Conservation (phyloP, 164 flowering plant genomes). For the Vitis labrusca region DNA sequence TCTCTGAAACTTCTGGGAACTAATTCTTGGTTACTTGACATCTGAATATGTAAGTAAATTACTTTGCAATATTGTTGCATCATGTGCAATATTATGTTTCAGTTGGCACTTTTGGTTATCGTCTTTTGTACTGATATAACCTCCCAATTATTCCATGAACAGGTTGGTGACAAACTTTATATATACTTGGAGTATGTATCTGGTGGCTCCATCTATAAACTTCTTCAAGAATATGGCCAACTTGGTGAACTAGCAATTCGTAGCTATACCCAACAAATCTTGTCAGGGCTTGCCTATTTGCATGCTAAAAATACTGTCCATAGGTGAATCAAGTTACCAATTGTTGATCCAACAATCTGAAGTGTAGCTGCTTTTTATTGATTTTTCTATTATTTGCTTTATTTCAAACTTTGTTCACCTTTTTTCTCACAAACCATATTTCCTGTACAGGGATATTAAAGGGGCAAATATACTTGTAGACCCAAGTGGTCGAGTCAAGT, state of each 20-base stretch:
- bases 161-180: constrained; percentile 85
- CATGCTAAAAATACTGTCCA: constrained; percentile 83
- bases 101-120: neutral
- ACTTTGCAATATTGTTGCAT: neutral
- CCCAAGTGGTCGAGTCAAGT: constrained; percentile 85
- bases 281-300: constrained; percentile 83
- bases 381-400: neutral
- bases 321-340: constrained; percentile 41
- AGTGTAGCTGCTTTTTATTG: neutral
- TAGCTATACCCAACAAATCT: constrained; percentile 84
- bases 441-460: constrained; percentile 76
- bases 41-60: neutral
- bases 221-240: constrained; percentile 93
- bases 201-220: constrained; percentile 92
- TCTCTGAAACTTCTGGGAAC: neutral
- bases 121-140: neutral
- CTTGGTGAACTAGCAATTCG: constrained; percentile 85
- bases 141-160: constrained; percentile 11
- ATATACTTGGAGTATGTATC: constrained; percentile 95
- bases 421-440: neutral
- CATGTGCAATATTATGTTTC: neutral
- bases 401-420: neutral
- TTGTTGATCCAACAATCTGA: neutral
- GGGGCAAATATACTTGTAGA: constrained; percentile 97
- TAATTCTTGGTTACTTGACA: neutral